A percentile compares a stretch with the other conserved stretches of the same genome.
These are phyloP conservation scores for Alliaria petiolata DNA, from an alignment of 345 rosid genomes.

Conservation along the genomic window DNA sequence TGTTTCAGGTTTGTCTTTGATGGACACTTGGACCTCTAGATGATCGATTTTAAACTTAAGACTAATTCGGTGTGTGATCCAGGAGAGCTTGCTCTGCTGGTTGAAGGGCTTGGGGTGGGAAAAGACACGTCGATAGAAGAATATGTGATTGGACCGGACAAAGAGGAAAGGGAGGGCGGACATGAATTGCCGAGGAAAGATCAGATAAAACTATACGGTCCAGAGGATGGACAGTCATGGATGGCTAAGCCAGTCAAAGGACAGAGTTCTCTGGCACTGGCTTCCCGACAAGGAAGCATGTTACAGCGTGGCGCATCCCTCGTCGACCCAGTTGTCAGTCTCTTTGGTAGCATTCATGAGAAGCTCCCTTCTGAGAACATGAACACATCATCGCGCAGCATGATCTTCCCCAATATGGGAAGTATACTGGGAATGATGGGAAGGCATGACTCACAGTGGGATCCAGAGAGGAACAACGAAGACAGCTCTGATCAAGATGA, in stretches of 20 bases:
- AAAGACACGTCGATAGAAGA: constrained; percentile 79
- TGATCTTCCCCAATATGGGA: constrained; percentile 70
- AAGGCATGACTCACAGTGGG: constrained; percentile 51
- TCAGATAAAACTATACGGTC: constrained; percentile 54
- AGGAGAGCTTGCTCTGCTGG: constrained; percentile 94
- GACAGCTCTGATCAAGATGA: constrained; percentile 62
- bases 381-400: constrained; percentile 41
- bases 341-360: constrained; percentile 82
- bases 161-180: constrained; percentile 46
- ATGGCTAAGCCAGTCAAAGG: constrained; percentile 75
- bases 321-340: constrained; percentile 78
- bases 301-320: constrained; percentile 47
- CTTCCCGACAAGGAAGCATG: constrained; percentile 69
- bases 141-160: constrained; percentile 66
- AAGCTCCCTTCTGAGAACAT: constrained; percentile 52
- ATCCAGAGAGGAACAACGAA: constrained; percentile 52
- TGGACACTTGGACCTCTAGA: constrained; percentile 11
- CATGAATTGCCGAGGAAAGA: constrained; percentile 30
- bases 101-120: constrained; percentile 88
- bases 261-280: constrained; percentile 60
- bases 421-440: constrained; percentile 66
- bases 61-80: neutral
- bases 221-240: constrained; percentile 78
- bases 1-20: constrained; percentile 60
- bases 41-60: neutral